phyloP scores from a whole-genome alignment of 148 eudicot genomes.

The Rhododendron kiyosumense region DNA sequence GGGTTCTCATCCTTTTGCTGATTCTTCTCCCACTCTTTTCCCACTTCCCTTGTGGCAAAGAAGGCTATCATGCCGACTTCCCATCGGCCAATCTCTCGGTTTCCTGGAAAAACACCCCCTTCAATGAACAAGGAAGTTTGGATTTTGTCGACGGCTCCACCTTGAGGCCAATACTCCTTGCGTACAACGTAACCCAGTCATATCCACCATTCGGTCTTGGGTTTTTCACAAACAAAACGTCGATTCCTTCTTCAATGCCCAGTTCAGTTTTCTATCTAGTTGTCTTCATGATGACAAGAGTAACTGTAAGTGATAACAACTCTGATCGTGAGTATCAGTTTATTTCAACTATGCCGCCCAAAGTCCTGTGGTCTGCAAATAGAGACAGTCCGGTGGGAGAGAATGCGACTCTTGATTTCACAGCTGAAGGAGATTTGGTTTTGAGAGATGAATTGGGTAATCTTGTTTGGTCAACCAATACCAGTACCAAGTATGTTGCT shows the following conservation, averaged over 20 bases:
- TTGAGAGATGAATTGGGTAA: slow-evolving; percentile 19
- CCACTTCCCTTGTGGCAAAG: neutral
- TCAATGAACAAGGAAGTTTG: neutral
- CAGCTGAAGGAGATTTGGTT: slow-evolving; percentile 11
- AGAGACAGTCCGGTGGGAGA: slow-evolving; percentile 18
- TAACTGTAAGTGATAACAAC: neutral
- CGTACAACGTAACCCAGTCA: neutral
- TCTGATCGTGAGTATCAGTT: neutral
- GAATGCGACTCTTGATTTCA: slow-evolving; percentile 20
- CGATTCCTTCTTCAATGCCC: neutral
- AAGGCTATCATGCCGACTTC: neutral
- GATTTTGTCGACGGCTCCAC: neutral
- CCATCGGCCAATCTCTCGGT: neutral
- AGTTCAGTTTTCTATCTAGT: neutral
- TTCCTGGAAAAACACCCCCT: neutral
- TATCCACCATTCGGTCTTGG: neutral
- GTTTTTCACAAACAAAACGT: neutral
- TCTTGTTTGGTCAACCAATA: slow-evolving; percentile 28
- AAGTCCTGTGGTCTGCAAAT: slow-evolving; percentile 30
- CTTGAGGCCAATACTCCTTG: slow-evolving; percentile 2
- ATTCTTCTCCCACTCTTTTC: neutral
- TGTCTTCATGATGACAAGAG: neutral
- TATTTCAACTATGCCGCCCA: neutral
- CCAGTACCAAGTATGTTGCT: slow-evolving; percentile 4
- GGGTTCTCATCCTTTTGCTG: neutral